Base-by-base conservation (phyloP, 768 basidiomycete genomes). In the Kwoniella newhampshirensis region DNA sequence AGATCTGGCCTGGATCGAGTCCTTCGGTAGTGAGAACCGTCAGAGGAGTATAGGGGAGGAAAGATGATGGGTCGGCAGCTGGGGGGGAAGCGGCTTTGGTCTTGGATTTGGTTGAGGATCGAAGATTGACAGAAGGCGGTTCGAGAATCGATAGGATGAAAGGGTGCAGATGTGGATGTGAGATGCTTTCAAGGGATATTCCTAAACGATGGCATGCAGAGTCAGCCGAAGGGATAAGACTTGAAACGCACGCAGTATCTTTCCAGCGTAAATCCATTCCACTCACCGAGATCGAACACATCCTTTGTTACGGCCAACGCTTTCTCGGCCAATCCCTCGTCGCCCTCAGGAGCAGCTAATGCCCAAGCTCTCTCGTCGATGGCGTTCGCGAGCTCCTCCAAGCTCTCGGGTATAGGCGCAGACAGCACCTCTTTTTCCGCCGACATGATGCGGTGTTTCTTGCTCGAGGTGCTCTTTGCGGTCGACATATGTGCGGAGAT, bases 1-100 rank as follows among this genome's bases (percentile, higher is more conserved):
- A 99, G 25, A 97, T 80, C 74, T 94, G 92, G 54, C 89, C 88
- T 21, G 84, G 81, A 64, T 85, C 87, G 84, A 96, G 86, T 17
- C 82, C 86, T 20, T 90, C 84, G 12, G 86, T 79, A 57, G 85
- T 88, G 18, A 99, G 82, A 32, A 82, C 83, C 6, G 84, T 79
- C 2, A 97, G 75, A 5, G 92, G 92, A 0, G 94, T 96, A 46
- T 68, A 71, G 23, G 71, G 72, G 1, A 63, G 46, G 36, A 79
- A 64, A 13, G 45, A 36, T 20, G 59, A 44, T 0, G 49, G 42
- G 18, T 63, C 57, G 12, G 47, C 41, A 8, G 52, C 51, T n/a
- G 73, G 63, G 15, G 51, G 70, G 71, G 21, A 73, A 73, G 57
- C 73, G 77, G 36, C 77, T 79, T 75, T 83, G 4, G 25, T 15